Percentiles rank a stretch among this genome's conserved stretches.
Conservation (phyloP, 2,329 filamentous ascomycete genomes). For the Aspergillus fijiensis region DNA sequence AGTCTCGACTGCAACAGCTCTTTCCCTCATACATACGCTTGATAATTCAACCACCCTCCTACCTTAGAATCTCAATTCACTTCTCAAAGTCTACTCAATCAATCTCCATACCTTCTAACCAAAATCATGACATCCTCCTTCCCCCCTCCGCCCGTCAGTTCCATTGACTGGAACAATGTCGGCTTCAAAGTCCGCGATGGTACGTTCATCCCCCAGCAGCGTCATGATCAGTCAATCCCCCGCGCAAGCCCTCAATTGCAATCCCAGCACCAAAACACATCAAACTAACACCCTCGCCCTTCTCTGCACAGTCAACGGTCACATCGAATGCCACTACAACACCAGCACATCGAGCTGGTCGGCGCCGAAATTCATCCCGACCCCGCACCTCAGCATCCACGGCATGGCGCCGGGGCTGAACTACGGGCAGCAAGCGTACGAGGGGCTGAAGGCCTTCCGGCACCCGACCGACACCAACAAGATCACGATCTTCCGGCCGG, state of each 20-base stretch:
- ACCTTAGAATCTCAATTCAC: too few species aligned
- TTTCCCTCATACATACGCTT: too few species aligned
- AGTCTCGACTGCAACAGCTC: too few species aligned
- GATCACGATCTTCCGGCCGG: conserved; percentile 85
- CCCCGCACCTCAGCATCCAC: conserved; percentile 84
- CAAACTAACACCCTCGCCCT: not conserved
- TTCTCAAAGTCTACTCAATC: too few species aligned
- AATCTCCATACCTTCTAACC: not conserved
- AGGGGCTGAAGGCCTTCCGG: conserved; percentile 97
- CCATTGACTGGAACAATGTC: conserved; percentile 79
- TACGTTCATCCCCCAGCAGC: conserved; percentile 39
- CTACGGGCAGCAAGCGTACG: conserved; percentile 96
- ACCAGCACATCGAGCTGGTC: conserved; percentile 72
- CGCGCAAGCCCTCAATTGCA: not conserved
- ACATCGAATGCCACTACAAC: conserved; percentile 85
- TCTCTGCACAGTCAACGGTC: conserved; percentile 71
- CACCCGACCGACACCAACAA: conserved; percentile 62
- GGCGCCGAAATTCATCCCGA: conserved; percentile 72
- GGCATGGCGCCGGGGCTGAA: conserved; percentile 95
- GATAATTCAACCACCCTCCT: not conserved
- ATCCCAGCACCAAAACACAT: conserved; percentile 33
- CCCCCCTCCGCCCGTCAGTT: conserved; percentile 32
- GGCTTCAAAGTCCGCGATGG: conserved; percentile 92
- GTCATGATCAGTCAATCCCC: not conserved
- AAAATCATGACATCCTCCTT: conserved; percentile 19